Evolutionary conservation across 139 green algal species (phyloP), one percentile per base, ranked within the genome.

Genomic region (Chlamydomonas incerta): DNA sequence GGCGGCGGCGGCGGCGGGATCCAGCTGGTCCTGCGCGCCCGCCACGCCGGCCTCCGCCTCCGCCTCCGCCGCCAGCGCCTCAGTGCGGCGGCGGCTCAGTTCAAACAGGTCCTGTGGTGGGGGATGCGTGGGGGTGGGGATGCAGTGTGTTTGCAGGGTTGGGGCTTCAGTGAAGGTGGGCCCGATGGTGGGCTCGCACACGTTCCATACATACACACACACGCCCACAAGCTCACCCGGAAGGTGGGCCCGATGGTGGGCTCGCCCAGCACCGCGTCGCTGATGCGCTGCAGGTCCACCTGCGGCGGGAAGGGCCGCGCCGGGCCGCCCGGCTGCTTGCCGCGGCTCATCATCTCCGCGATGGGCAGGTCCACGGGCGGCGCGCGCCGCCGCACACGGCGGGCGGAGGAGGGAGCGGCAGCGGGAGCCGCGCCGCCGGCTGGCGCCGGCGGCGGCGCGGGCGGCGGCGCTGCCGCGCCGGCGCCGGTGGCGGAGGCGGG

Each of bases 241-340:
- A 85, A 85, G 34, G 76, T 24, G 66, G 66, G 80, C 11, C 80
- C 80, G 26, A 85, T 77, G 47, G 23, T n/a, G 26, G 80, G 66
- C 11, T 67, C 50, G 11, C 80, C 80, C 23, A 85, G 34, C 6
- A 85, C 21, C 5, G 67, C 52, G 0, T 85, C 67, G 6, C 8
- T 23, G 29, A 83, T 23, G 41, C 77, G 77, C 29, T 31, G 63
- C 11, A 74, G n/a, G 77, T 83, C 77, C 37, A 83, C 26, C 10
- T 41, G 63, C 13, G 77, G 77, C 63, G 77, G 77, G 37, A 83
- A 74, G 46, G 65, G 29, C 20, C 46, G 77, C 41, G 29, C 41
- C 24, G 71, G 24, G 76, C 9, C 37, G 62, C 47, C 6, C 24
- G 23, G 37, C n/a, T n/a, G n/a, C n/a, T n/a, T n/a, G n/a, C 41